phyloP scores from a whole-genome alignment of 2,329 filamentous ascomycete genomes.

The Microsporum canis region DNA sequence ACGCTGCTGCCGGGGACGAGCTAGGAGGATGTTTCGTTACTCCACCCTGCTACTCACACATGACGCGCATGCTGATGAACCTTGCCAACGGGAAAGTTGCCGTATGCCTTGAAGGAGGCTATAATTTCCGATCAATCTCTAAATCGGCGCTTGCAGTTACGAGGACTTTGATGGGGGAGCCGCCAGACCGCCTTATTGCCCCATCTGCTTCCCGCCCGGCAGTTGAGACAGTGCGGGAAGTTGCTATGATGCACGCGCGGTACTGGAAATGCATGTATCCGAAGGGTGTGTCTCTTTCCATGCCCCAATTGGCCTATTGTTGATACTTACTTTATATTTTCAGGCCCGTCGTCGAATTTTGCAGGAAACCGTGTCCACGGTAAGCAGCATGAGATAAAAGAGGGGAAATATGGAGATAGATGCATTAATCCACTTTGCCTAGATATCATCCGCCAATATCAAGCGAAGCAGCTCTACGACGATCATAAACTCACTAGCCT shows the following conservation, averaged over 20 bases:
- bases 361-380: slow-evolving; percentile 51
- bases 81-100: slow-evolving; percentile 79
- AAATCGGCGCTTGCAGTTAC: slow-evolving; percentile 85
- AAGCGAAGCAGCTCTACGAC: slow-evolving; percentile 58
- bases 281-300: slow-evolving; percentile 33
- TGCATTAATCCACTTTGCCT: slow-evolving; percentile 8
- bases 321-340: neutral
- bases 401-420: neutral
- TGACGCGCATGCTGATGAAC: slow-evolving; percentile 99
- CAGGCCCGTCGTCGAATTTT: slow-evolving; percentile 19
- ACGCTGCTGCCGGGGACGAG: slow-evolving; percentile 86
- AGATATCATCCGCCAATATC: slow-evolving; percentile 68
- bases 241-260: slow-evolving; percentile 47
- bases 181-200: slow-evolving; percentile 52
- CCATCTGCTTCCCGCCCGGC: slow-evolving; percentile 40
- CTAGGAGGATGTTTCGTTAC: slow-evolving; percentile 88
- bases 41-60: slow-evolving; percentile 85
- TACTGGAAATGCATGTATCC: slow-evolving; percentile 87
- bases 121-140: slow-evolving; percentile 87
- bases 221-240: slow-evolving; percentile 46
- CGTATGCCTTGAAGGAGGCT: slow-evolving; percentile 90
- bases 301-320: neutral
- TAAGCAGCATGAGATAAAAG: slow-evolving; percentile 17
- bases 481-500: slow-evolving; percentile 69
- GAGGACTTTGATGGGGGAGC: slow-evolving; percentile 87